phyloP scores from a whole-genome alignment of 768 basidiomycete genomes.

The Cantharellus anzutake region DNA sequence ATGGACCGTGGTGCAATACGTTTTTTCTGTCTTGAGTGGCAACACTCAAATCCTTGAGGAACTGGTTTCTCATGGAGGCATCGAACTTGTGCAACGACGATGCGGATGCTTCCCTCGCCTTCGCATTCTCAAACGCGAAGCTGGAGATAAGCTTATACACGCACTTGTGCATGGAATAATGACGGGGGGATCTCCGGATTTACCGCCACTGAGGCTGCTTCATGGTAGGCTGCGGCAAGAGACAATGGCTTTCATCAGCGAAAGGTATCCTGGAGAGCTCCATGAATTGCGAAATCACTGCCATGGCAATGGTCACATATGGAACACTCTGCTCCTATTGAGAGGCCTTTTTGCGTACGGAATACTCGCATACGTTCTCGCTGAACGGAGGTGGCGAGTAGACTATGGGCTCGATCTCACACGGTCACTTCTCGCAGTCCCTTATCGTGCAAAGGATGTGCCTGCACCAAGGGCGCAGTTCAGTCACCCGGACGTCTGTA shows the following conservation, averaged over 20 bases:
- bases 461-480: slow-evolving; percentile 30
- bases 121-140: neutral
- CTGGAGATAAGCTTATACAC: neutral
- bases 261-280: neutral
- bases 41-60: neutral
- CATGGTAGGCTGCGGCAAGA: neutral
- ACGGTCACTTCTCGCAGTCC: slow-evolving; percentile 1
- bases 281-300: neutral
- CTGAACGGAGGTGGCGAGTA: neutral
- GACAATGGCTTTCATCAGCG: neutral
- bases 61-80: neutral
- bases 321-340: slow-evolving; percentile 1
- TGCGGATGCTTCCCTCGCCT: neutral
- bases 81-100: neutral
- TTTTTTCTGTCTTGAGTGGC: neutral
- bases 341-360: slow-evolving; percentile 1
- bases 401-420: slow-evolving; percentile 1
- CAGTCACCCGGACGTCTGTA: slow-evolving; percentile 31
- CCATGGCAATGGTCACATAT: neutral
- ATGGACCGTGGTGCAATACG: neutral
- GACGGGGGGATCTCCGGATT: neutral
- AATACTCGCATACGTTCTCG: neutral
- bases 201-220: neutral
- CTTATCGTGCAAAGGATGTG: slow-evolving; percentile 24
- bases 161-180: neutral